A percentile compares a stretch with the other conserved stretches of the same genome.
phyloP scores from a whole-genome alignment of 129 eudicot species.

The Deinandra increscens region DNA sequence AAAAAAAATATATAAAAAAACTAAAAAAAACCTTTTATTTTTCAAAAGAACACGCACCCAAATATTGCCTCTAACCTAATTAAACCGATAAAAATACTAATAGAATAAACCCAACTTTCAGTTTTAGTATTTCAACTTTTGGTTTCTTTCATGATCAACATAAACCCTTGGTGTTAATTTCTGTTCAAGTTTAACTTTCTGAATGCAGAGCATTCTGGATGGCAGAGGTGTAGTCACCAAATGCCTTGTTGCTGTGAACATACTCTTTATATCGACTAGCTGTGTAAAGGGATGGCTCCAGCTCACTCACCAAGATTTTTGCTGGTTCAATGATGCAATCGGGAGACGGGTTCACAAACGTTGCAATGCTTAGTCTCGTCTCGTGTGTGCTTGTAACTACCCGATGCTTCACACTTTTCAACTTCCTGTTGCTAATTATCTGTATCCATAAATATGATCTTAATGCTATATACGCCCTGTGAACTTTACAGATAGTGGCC shows the following conservation, averaged over 20 bases:
- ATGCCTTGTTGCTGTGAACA: constrained; percentile 36
- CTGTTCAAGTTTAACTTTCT: constrained; percentile 1
- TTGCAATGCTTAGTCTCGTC: constrained; percentile 46
- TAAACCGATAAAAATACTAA: no score
- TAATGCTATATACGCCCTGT: background rate
- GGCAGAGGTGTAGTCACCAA: constrained; percentile 40
- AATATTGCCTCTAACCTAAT: no score
- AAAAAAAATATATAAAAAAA: no score
- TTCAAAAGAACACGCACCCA: no score
- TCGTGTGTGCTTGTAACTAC: constrained; percentile 50
- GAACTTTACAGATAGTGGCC: background rate
- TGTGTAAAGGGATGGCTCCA: constrained; percentile 51
- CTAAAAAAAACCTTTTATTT: no score
- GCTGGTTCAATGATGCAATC: constrained; percentile 67
- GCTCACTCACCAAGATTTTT: constrained; percentile 45
- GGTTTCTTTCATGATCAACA: no score
- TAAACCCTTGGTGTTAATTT: background rate
- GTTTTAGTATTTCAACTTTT: no score
- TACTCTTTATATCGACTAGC: constrained; percentile 47
- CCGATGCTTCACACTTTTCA: constrained; percentile 61
- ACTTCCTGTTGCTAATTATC: constrained; percentile 75
- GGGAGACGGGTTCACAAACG: constrained; percentile 51
- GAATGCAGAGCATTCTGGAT: constrained; percentile 27
- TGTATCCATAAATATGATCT: constrained; percentile 18
- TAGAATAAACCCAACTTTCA: no score